Percentiles rank a stretch among this genome's conserved stretches.
Conservation (phyloP, 495 filamentous ascomycete genomes). For the Neurospora cerealis region DNA sequence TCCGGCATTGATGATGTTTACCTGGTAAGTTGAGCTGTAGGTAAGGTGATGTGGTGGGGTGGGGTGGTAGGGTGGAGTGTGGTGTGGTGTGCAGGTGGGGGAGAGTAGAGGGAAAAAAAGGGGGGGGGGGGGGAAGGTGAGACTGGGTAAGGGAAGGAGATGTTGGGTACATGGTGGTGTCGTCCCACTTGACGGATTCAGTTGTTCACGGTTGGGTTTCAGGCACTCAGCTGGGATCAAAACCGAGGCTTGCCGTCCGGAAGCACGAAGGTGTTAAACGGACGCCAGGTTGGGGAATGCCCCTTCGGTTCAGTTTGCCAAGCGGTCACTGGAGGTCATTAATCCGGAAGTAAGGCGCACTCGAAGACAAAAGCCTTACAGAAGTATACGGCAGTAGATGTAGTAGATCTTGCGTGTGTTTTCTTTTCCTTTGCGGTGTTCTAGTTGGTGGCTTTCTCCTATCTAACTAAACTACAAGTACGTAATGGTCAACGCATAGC, state of each 20-base stretch:
- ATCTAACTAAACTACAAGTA: neutral
- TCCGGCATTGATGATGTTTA: constrained; percentile 57
- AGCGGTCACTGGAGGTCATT: neutral
- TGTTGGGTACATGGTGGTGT: neutral
- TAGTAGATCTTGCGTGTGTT: neutral
- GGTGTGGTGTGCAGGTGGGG: neutral
- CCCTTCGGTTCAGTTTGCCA: neutral
- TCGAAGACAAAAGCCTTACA: neutral
- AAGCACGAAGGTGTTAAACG: neutral
- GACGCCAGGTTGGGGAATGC: neutral
- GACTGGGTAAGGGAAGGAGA: neutral
- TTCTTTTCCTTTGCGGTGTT: neutral
- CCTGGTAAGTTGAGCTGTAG: constrained; percentile 32
- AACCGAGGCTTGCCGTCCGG: neutral
- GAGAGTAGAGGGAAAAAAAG: too few species aligned
- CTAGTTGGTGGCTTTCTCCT: neutral
- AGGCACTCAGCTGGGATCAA: neutral
- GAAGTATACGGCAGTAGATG: neutral
- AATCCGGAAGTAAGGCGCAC: neutral
- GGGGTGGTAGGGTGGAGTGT: constrained; percentile 1
- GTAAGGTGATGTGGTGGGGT: constrained; percentile 5
- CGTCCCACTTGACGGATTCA: neutral
- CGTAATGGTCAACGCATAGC: neutral
- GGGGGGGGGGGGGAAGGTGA: neutral
- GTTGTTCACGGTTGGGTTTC: neutral